Conservation (phyloP, 352 stramenopile species). For the Pythium aristosporum region DNA sequence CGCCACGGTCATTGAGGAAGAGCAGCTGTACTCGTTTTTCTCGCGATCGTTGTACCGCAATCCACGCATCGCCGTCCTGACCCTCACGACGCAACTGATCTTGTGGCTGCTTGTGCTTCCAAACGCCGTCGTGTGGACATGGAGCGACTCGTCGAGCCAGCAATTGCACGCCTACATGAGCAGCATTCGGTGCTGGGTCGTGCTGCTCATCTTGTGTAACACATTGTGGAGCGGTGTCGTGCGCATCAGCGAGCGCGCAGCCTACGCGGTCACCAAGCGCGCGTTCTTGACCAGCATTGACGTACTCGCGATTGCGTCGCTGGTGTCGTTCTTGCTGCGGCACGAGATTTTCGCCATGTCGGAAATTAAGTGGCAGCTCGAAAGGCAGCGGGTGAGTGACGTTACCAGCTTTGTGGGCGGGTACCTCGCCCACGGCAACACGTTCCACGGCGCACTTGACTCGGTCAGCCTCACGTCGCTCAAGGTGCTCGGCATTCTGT, state of each 20-base stretch:
- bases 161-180: constrained; percentile 44
- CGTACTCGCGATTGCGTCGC: constrained; percentile 19
- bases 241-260: constrained; percentile 9
- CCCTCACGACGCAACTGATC: constrained; percentile 32
- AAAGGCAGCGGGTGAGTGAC: constrained; percentile 23
- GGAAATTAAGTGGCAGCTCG: constrained; percentile 25
- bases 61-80: constrained; percentile 31
- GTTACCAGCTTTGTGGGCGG: constrained; percentile 21
- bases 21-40: constrained; percentile 15
- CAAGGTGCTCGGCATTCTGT: constrained; percentile 35
- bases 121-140: constrained; percentile 47
- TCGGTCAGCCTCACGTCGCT: constrained; percentile 15
- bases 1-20: constrained; percentile 12
- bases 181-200: constrained; percentile 22
- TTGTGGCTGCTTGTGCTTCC: constrained; percentile 62
- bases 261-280: constrained; percentile 15
- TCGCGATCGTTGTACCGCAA: constrained; percentile 48
- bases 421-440: constrained; percentile 9
- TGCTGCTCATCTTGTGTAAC: constrained; percentile 25
- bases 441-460: constrained; percentile 34
- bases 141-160: constrained; percentile 27
- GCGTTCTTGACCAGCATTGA: constrained; percentile 23
- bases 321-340: constrained; percentile 15
- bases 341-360: constrained; percentile 20
- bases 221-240: constrained; percentile 24